Conservation (phyloP, 2,329 filamentous ascomycete species). For the Nothophaeocryptopus gaeumannii region DNA sequence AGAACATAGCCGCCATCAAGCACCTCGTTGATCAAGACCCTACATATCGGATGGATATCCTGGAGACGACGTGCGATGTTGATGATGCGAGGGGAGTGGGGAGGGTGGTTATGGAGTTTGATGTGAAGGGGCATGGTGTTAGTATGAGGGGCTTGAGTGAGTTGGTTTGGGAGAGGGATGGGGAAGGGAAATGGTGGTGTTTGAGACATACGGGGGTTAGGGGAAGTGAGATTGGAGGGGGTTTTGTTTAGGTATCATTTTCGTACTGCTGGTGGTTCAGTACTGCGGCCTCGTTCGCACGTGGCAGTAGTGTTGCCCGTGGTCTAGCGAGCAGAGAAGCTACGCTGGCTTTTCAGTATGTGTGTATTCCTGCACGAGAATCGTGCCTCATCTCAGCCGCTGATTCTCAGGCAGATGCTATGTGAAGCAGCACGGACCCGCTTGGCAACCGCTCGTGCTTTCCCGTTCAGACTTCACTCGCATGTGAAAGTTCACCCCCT, state of each 20-base stretch:
- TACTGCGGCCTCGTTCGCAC: no score
- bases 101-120: background rate
- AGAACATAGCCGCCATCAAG: background rate
- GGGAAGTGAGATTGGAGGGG: background rate
- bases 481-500: no score
- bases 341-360: no score
- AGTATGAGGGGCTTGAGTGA: conserved; percentile 1
- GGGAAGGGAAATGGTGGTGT: background rate
- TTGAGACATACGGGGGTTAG: background rate
- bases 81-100: background rate
- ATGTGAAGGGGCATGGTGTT: background rate
- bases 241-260: background rate
- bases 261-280: no score
- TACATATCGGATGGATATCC: background rate
- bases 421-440: no score
- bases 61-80: background rate
- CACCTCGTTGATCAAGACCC: background rate
- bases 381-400: no score
- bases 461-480: no score
- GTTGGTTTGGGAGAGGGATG: conserved; percentile 1
- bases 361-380: no score
- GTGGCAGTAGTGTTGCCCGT: no score
- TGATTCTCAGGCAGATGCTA: no score
- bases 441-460: no score
- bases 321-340: no score